Evolutionary conservation across 371 early-diverging fungal genomes (phyloP).

Genomic region (Mucor plumbeus): DNA sequence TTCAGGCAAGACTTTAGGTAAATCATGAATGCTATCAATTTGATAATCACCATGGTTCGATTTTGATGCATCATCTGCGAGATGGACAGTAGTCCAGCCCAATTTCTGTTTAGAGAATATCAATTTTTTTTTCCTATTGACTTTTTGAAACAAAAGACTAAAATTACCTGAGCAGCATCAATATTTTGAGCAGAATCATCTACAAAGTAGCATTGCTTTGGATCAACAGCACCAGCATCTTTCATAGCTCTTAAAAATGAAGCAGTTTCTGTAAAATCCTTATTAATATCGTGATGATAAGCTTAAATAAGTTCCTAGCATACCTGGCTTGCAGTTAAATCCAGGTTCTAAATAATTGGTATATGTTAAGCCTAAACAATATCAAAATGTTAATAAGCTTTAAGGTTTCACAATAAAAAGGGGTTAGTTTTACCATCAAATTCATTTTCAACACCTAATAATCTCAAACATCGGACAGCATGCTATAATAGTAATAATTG

Average conservation of each 20-base stretch:
- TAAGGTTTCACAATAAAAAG: not conserved
- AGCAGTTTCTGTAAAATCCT: slow-evolving; percentile 30
- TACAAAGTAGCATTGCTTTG: slow-evolving; percentile 71
- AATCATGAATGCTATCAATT: slow-evolving; percentile 63
- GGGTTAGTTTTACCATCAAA: slow-evolving; percentile 64
- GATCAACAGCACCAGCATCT: slow-evolving; percentile 67
- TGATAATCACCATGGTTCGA: slow-evolving; percentile 64
- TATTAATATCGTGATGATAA: not conserved
- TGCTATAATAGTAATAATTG: slow-evolving; percentile 51
- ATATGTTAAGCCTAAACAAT: not conserved
- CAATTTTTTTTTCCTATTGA: not conserved
- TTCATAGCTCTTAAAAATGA: slow-evolving; percentile 72
- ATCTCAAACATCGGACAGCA: slow-evolving; percentile 68
- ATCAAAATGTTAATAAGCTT: not conserved
- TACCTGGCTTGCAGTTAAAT: slow-evolving; percentile 83
- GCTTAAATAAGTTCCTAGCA: not conserved
- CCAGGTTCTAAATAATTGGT: slow-evolving; percentile 54
- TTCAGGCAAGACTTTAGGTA: slow-evolving; percentile 65
- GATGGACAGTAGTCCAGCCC: slow-evolving; percentile 79
- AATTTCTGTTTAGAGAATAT: slow-evolving; percentile 38
- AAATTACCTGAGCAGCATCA: slow-evolving; percentile 59
- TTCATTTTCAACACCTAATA: slow-evolving; percentile 72
- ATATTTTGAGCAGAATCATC: slow-evolving; percentile 78
- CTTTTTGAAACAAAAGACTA: not conserved
- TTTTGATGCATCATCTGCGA: slow-evolving; percentile 52